These are phyloP conservation scores for Schwanniomyces polymorphus DNA, from an alignment of 805 yeast genomes.

Conservation along the genomic window DNA sequence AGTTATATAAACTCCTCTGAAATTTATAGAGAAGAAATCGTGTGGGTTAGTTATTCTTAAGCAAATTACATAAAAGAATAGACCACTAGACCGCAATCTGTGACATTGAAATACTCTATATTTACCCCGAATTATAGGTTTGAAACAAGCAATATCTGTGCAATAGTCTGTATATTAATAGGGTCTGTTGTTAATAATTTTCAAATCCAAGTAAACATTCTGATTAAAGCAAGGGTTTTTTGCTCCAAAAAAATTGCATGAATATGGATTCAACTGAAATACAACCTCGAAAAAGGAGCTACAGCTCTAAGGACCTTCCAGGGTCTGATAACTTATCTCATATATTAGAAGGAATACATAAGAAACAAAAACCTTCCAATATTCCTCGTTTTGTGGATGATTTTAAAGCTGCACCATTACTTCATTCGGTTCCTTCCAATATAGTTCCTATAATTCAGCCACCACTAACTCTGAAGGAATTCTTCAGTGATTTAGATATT, in stretches of 20 bases:
- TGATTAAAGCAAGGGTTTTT: neutral
- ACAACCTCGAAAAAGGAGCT: slow-evolving; percentile 2
- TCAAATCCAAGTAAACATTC: neutral
- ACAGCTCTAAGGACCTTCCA: slow-evolving; percentile 9
- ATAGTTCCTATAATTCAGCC: slow-evolving; percentile 35
- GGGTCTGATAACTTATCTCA: slow-evolving; percentile 12
- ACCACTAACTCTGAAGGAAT: slow-evolving; percentile 30
- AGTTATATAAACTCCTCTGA: neutral
- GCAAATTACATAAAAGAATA: neutral
- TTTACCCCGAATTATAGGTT: too few species aligned
- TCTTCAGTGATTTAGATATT: slow-evolving; percentile 31
- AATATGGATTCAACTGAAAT: slow-evolving; percentile 1
- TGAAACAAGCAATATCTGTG: too few species aligned
- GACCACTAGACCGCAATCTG: neutral
- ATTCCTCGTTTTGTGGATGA: slow-evolving; percentile 6
- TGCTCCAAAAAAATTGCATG: slow-evolving; percentile 4
- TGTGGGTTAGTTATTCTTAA: neutral
- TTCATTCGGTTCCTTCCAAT: slow-evolving; percentile 37
- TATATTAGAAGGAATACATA: slow-evolving; percentile 8
- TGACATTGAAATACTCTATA: neutral
- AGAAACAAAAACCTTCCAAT: slow-evolving; percentile 6
- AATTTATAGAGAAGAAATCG: neutral
- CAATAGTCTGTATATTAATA: too few species aligned
- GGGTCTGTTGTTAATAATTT: neutral
- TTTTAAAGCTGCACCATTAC: slow-evolving; percentile 14